Conservation (phyloP, 2,329 filamentous ascomycete genomes). For the Leptographium radiaticola region DNA sequence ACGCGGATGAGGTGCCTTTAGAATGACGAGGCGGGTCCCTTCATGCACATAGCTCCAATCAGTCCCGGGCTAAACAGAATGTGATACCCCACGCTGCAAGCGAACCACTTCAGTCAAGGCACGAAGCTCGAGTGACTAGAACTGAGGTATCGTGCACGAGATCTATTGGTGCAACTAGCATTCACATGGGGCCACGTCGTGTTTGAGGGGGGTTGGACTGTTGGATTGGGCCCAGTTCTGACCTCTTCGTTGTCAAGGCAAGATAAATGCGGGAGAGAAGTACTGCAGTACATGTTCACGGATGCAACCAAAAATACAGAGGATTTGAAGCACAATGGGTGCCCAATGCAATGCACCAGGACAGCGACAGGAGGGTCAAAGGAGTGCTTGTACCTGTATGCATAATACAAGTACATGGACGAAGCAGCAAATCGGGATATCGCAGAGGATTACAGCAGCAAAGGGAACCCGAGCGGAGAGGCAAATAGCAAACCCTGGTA, state of each 20-base stretch:
- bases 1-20: background rate
- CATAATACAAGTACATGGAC: too few species aligned
- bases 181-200: slow-evolving; percentile 27
- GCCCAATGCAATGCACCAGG: background rate
- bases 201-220: slow-evolving; percentile 1
- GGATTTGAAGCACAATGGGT: too few species aligned
- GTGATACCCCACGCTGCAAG: slow-evolving; percentile 17
- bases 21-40: slow-evolving; percentile 5
- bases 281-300: too few species aligned
- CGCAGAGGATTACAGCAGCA: background rate
- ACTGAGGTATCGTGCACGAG: slow-evolving; percentile 17
- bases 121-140: slow-evolving; percentile 20
- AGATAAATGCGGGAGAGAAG: too few species aligned
- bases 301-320: too few species aligned
- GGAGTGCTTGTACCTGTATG: too few species aligned
- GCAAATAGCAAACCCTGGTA: background rate
- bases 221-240: background rate
- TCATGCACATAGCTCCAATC: slow-evolving; percentile 8
- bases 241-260: background rate
- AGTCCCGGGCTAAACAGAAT: slow-evolving; percentile 2
- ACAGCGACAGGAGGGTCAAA: background rate
- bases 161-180: slow-evolving; percentile 19
- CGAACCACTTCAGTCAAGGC: slow-evolving; percentile 11
- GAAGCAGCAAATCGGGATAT: too few species aligned
- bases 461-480: background rate